These are phyloP conservation scores for Aureobasidium uvarum DNA, from an alignment of 2,329 filamentous ascomycete species.

Conservation along the genomic window DNA sequence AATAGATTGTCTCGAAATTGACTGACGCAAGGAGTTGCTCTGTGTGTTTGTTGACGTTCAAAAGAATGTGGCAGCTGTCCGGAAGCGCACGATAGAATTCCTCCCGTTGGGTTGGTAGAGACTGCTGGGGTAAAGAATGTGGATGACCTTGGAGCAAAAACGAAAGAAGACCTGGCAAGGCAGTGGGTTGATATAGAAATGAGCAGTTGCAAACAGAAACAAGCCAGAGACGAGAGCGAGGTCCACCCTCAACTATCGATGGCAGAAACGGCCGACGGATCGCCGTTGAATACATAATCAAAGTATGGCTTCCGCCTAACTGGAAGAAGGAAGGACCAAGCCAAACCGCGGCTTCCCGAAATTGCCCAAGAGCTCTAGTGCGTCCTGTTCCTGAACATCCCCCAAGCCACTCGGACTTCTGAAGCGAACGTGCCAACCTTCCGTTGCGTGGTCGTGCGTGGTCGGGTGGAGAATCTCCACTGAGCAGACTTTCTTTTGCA, in stretches of 20 bases:
- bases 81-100: conserved; percentile 22
- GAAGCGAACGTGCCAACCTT: conserved; percentile 23
- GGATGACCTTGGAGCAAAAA: conserved; percentile 22
- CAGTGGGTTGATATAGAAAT: conserved; percentile 17
- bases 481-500: conserved; percentile 6
- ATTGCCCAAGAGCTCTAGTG: conserved; percentile 15
- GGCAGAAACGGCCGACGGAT: conserved; percentile 20
- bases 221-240: conserved; percentile 10
- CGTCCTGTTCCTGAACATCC: conserved; percentile 20
- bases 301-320: conserved; percentile 2
- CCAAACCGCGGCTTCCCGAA: conserved; percentile 8
- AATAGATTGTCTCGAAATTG: conserved; percentile 26
- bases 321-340: background rate
- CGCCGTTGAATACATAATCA: conserved; percentile 21
- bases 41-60: conserved; percentile 23
- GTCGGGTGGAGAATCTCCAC: conserved; percentile 9
- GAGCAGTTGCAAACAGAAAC: conserved; percentile 4
- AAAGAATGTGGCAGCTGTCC: conserved; percentile 27
- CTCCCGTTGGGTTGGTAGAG: conserved; percentile 21
- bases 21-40: conserved; percentile 18
- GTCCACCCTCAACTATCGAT: conserved; percentile 20
- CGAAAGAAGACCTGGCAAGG: conserved; percentile 14
- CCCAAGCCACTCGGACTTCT: conserved; percentile 16
- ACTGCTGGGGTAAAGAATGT: conserved; percentile 22
- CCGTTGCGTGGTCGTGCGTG: background rate